Evolutionary conservation across 1,284 basidiomycete genomes (phyloP).

Genomic region (Boletus holoroseus): DNA sequence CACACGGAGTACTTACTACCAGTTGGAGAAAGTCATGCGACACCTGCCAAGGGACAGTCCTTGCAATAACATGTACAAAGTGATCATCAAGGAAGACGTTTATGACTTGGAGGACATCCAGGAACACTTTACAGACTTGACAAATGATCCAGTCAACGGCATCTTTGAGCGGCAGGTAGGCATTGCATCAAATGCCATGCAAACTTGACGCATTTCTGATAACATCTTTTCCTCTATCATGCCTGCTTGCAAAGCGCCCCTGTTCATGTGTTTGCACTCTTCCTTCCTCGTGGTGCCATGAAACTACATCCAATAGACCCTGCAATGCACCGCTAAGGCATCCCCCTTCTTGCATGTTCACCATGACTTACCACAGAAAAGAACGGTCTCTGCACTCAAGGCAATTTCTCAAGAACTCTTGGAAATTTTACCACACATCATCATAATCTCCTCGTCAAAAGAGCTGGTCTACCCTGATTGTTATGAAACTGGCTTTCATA

Average conservation of each 20-base stretch:
- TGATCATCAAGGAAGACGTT: conserved; percentile 79
- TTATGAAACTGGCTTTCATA: too few species aligned
- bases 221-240: conserved; percentile 86
- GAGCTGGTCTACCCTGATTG: conserved; percentile 78
- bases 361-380: conserved; percentile 73
- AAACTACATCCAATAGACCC: conserved; percentile 90
- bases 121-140: conserved; percentile 87
- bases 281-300: conserved; percentile 66
- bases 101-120: conserved; percentile 85
- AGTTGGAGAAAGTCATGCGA: conserved; percentile 68
- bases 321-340: conserved; percentile 76
- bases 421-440: conserved; percentile 65
- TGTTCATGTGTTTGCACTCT: conserved; percentile 89
- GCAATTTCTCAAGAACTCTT: conserved; percentile 81
- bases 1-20: conserved; percentile 67
- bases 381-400: conserved; percentile 78
- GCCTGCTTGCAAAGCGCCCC: conserved; percentile 66
- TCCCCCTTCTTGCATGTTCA: conserved; percentile 67
- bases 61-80: conserved; percentile 77
- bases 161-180: conserved; percentile 89
- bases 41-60: conserved; percentile 79
- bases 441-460: conserved; percentile 85
- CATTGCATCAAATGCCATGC: not conserved
- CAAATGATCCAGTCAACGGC: conserved; percentile 92
- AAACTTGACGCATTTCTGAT: conserved; percentile 1